phyloP scores from a whole-genome alignment of 257 asterid species.

The Nicotiana paniculata region DNA sequence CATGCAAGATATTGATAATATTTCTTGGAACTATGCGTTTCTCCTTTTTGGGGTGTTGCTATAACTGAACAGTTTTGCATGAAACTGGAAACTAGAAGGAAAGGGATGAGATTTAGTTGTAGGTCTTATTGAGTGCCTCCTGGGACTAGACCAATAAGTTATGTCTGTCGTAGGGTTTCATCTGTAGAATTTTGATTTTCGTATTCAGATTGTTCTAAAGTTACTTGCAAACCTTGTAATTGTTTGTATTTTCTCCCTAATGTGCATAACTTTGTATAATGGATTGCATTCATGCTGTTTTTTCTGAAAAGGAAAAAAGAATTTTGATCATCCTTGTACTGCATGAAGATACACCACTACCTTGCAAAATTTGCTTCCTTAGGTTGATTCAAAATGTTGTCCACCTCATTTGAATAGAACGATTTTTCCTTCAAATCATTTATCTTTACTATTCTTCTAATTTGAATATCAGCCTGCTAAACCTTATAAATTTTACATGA shows the following conservation, averaged over 20 bases:
- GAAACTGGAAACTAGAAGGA: not conserved
- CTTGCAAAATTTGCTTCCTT: not conserved
- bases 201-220: no score
- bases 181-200: no score
- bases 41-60: not conserved
- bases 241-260: not conserved
- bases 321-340: not conserved
- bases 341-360: not conserved
- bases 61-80: not conserved
- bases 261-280: not conserved
- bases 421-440: not conserved
- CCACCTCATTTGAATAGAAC: not conserved
- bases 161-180: no score
- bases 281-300: not conserved
- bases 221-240: not conserved
- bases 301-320: not conserved
- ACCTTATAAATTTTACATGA: not conserved
- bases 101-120: not conserved
- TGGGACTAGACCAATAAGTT: not conserved
- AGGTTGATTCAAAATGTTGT: not conserved
- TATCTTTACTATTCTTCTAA: not conserved
- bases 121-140: not conserved
- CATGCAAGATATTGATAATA: not conserved
- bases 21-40: not conserved
- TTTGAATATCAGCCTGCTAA: not conserved